A percentile compares a stretch with the other conserved stretches of the same genome.
These are phyloP conservation scores for Beverwykella pulmonaria DNA, from an alignment of 495 filamentous ascomycete genomes.

Conservation along the genomic window DNA sequence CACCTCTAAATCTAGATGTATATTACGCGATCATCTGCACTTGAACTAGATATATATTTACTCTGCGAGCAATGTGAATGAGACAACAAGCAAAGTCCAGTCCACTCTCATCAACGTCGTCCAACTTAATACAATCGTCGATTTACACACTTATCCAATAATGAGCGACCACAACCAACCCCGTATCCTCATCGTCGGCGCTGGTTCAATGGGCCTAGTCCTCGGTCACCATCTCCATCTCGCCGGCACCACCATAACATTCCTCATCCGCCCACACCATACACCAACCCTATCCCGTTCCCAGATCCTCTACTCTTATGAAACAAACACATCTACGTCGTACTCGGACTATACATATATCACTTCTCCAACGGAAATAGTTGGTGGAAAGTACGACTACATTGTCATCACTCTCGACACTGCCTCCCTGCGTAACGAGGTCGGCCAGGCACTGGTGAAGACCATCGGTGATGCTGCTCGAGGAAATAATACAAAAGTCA, in stretches of 20 bases:
- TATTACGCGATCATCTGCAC: too few relatives aligned
- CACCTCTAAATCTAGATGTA: too few relatives aligned
- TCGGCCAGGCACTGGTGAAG: background rate
- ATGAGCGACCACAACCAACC: background rate
- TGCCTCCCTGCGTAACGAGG: background rate
- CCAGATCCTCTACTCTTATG: constrained; percentile 4
- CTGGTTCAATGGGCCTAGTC: background rate
- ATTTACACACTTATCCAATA: background rate
- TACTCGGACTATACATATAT: background rate
- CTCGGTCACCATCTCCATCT: background rate
- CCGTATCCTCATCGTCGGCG: background rate
- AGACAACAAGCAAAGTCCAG: too few relatives aligned
- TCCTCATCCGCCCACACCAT: constrained; percentile 2
- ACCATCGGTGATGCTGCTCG: background rate
- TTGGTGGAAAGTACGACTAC: background rate
- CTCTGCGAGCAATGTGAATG: too few relatives aligned
- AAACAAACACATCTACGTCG: background rate
- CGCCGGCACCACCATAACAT: background rate
- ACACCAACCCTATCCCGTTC: background rate
- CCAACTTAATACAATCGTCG: background rate
- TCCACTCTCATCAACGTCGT: background rate
- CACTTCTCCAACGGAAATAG: background rate
- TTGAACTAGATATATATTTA: too few relatives aligned
- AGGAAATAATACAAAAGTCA: background rate
- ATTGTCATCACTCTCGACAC: background rate